Base-by-base conservation (phyloP, 306 rosid species). In the Lathyrus aphaca region DNA sequence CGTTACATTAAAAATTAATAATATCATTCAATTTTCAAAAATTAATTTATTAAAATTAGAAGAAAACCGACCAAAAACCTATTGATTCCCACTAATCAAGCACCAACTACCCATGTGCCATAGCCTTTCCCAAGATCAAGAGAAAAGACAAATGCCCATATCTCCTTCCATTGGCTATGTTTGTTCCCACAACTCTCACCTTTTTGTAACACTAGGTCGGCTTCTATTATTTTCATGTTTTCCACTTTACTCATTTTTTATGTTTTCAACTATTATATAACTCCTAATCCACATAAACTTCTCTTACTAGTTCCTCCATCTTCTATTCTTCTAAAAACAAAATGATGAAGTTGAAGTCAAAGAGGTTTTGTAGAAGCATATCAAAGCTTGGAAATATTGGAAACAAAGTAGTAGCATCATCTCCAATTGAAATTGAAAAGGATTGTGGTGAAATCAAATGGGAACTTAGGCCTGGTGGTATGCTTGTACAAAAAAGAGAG, bases 381-480 rank as follows among this genome's bases (percentile, higher is more conserved):
- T 91, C 93, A 15, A 93, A 84, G 85, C 77, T 85, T 7, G 65
- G 73, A 10, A 40, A 40, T 5, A 68, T 74, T 76, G 80, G 80
- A 5, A 62, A 39, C 46, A 86, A 76, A 64, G 21, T 43, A 18
- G 15, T 69, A 57, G 46, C 79, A 66, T 14, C 73, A 66, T 37
- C 73, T 23, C 15, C 72, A 46, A 61, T 29, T n/a, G 74, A 77
- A 62, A 76, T 29, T 17, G 74, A 77, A 62, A 78, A 79, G 55
- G 80, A 71, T 4, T 39, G 80, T 8, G 16, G 75, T 29, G 91
- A 94, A 66, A 87, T 91, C 82, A 86, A 94, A 74, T 94, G 99
- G 99, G 99, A 94, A 70, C 87, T 87, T 32, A 79, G 99, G 29
- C 97, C 99, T 1, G 97, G 99, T 44, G 99, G 99, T 64, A 94